A percentile compares a stretch with the other conserved stretches of the same genome.
Evolutionary conservation across 495 filamentous ascomycete genomes (phyloP).

Genomic region (Penicillium atrosanguineum): DNA sequence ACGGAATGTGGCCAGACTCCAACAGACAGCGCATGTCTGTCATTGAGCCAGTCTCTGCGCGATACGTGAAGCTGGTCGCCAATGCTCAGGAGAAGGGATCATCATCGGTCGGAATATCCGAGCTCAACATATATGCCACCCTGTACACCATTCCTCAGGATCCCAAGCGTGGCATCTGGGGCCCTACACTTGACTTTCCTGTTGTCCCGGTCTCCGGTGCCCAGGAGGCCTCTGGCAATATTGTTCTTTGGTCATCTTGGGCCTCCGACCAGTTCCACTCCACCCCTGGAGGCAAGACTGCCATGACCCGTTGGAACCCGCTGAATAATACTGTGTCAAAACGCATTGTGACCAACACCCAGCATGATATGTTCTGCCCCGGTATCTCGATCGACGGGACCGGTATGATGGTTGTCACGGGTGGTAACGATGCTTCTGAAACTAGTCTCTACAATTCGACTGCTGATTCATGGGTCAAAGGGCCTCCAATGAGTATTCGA

Average conservation of each 20-base stretch:
- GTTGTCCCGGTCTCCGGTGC: conserved; percentile 46
- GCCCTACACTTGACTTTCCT: conserved; percentile 49
- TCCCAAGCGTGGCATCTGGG: conserved; percentile 38
- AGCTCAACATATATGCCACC: conserved; percentile 29
- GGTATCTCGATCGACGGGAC: conserved; percentile 51
- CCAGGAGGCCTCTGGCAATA: conserved; percentile 29
- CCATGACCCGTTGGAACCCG: conserved; percentile 11
- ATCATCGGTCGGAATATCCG: conserved; percentile 32
- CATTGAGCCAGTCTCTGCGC: conserved; percentile 34
- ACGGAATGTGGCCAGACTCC: conserved; percentile 44
- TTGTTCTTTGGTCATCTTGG: conserved; percentile 47
- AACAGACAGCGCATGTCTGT: conserved; percentile 37
- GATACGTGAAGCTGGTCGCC: conserved; percentile 41
- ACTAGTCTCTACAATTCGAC: conserved; percentile 47
- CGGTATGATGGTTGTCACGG: conserved; percentile 54
- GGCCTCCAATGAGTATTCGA: conserved; percentile 40
- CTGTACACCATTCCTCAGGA: conserved; percentile 7
- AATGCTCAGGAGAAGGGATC: conserved; percentile 29
- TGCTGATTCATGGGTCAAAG: conserved; percentile 28
- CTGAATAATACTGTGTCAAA: conserved; percentile 30
- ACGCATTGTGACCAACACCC: conserved; percentile 41
- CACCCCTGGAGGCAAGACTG: conserved; percentile 35
- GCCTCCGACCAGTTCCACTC: conserved; percentile 32
- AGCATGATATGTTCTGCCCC: conserved; percentile 64
- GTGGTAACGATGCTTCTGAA: conserved; percentile 42